Percentiles rank a stretch among this genome's conserved stretches.
Evolutionary conservation across 73 alveolate species (phyloP).

Genomic region (Symbiodinium natans): DNA sequence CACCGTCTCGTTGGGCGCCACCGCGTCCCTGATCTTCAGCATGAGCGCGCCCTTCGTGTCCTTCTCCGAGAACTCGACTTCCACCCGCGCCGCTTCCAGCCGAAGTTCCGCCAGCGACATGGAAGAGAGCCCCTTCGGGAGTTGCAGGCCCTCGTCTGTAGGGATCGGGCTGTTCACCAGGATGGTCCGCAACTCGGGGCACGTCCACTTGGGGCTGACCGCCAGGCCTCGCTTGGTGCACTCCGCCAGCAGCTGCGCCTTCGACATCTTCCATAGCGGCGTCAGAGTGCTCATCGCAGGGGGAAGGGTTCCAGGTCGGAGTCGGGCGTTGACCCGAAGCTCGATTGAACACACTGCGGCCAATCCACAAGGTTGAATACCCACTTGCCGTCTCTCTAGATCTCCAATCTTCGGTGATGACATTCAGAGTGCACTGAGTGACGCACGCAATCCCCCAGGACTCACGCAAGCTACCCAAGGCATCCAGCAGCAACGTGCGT

Average conservation of each 20-base stretch:
- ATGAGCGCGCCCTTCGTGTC: not conserved
- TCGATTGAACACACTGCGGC: slow-evolving; percentile 21
- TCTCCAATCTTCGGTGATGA: not conserved
- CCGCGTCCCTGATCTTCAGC: not conserved
- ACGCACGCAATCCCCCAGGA: not conserved
- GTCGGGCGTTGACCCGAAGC: not conserved
- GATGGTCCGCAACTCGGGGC: not conserved
- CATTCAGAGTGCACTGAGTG: no score
- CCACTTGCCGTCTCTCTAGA: not conserved
- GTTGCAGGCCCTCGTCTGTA: not conserved
- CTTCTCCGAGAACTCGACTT: not conserved
- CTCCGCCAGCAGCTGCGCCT: not conserved
- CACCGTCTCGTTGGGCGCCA: not conserved
- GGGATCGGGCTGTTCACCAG: not conserved
- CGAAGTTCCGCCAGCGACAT: not conserved
- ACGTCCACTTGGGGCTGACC: not conserved
- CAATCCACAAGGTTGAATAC: not conserved
- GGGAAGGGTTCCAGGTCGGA: no score
- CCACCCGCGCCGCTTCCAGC: not conserved
- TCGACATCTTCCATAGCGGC: slow-evolving; percentile 41
- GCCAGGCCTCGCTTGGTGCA: not conserved
- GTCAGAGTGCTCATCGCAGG: not conserved
- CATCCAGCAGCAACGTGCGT: not conserved
- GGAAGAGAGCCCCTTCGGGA: not conserved
- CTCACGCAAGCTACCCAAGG: not conserved